phyloP scores from a whole-genome alignment of 164 flowering plant species.

The Vitis labrusca region DNA sequence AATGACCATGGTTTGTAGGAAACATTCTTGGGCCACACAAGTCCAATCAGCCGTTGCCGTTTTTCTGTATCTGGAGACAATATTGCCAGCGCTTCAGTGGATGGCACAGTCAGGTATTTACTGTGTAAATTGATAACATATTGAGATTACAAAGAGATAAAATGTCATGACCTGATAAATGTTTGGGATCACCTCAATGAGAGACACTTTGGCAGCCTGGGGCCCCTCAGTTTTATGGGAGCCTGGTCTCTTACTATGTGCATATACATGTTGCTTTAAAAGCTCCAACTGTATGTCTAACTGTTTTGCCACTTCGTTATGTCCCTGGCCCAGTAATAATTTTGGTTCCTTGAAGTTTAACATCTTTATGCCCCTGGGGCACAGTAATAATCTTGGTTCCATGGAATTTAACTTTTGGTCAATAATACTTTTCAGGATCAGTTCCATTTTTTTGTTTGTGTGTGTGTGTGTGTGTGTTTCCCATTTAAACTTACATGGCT shows the following conservation, averaged over 20 bases:
- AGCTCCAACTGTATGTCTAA: not conserved
- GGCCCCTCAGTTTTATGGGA: not conserved
- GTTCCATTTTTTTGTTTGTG: too few relatives aligned
- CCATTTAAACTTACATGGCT: not conserved
- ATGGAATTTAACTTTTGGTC: too few relatives aligned
- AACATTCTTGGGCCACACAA: conserved; percentile 90
- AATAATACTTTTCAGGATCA: too few relatives aligned
- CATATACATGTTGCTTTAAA: too few relatives aligned
- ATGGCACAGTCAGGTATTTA: conserved; percentile 91
- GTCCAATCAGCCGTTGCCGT: conserved; percentile 86
- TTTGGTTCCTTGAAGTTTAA: not conserved
- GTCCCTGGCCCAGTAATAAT: not conserved
- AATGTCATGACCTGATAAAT: too few relatives aligned
- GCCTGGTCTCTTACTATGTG: not conserved
- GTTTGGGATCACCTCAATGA: not conserved
- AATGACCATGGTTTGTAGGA: conserved; percentile 49
- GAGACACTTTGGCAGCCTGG: not conserved
- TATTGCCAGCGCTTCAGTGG: conserved; percentile 94
- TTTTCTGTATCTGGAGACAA: conserved; percentile 92
- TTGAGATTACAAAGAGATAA: not conserved
- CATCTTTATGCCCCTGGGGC: too few relatives aligned
- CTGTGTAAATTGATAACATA: not conserved
- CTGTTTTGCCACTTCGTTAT: not conserved
- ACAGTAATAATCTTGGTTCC: too few relatives aligned
- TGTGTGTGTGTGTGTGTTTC: not conserved